Evolutionary conservation across 106 monocot genomes (phyloP).

Genomic region (Apostasia shenzhenica): DNA sequence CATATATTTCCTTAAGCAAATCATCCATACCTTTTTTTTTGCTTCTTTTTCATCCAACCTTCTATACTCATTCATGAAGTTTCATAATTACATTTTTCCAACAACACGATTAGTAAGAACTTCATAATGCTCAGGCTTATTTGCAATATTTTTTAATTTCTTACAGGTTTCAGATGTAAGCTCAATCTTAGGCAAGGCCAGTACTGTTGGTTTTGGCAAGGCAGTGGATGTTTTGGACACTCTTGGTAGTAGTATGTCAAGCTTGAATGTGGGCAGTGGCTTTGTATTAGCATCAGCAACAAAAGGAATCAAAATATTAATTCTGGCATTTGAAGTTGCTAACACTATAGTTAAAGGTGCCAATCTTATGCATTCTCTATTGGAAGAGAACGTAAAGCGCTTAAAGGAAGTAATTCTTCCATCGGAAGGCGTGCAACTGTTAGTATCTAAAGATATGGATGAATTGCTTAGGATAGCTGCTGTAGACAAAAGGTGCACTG

Average conservation of each 20-base stretch:
- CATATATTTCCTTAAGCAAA: background rate
- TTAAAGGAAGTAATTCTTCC: constrained; percentile 74
- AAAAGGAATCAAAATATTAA: constrained; percentile 71
- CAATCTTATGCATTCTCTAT: constrained; percentile 85
- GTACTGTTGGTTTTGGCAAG: constrained; percentile 77
- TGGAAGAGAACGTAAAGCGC: constrained; percentile 63
- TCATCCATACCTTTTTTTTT: background rate
- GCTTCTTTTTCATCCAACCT: background rate
- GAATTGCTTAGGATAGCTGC: constrained; percentile 72
- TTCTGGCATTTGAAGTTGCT: constrained; percentile 93
- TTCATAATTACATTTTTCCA: background rate
- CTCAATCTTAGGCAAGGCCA: constrained; percentile 73
- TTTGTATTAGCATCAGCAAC: constrained; percentile 60
- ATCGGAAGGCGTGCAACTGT: constrained; percentile 72
- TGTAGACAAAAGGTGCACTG: constrained; percentile 69
- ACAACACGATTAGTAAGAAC: background rate
- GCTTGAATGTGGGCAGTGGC: constrained; percentile 53
- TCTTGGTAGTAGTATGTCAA: constrained; percentile 92
- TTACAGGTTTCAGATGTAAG: constrained; percentile 80
- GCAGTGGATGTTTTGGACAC: constrained; percentile 94
- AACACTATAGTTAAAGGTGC: constrained; percentile 88
- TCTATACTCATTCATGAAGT: background rate
- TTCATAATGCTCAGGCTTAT: background rate
- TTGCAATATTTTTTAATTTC: constrained; percentile 1
- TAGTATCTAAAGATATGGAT: constrained; percentile 78